phyloP scores from a whole-genome alignment of 1,284 basidiomycete genomes.

The Leccinum solheimii region DNA sequence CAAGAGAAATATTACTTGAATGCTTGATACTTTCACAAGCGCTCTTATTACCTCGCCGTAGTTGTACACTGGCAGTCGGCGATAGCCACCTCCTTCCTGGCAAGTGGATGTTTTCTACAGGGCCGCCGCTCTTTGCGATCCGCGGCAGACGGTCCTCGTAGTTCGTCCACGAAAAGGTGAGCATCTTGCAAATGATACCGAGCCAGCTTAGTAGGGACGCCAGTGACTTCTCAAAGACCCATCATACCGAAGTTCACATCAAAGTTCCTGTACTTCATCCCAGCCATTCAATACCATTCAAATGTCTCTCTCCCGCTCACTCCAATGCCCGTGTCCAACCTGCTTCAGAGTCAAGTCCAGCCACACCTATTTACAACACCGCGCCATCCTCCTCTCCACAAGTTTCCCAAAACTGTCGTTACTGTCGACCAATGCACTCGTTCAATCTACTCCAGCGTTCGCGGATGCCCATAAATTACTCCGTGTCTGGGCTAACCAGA shows the following conservation, averaged over 20 bases:
- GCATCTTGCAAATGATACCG: slow-evolving; percentile 18
- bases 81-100: slow-evolving; percentile 46
- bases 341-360: slow-evolving; percentile 23
- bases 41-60: slow-evolving; percentile 86
- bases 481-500: slow-evolving; percentile 88
- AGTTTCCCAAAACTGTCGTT: slow-evolving; percentile 64
- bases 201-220: slow-evolving; percentile 42
- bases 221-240: slow-evolving; percentile 68
- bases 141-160: slow-evolving; percentile 69
- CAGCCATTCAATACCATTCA: slow-evolving; percentile 58
- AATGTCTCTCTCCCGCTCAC: slow-evolving; percentile 75
- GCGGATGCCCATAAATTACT: slow-evolving; percentile 78
- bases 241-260: slow-evolving; percentile 66
- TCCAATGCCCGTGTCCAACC: slow-evolving; percentile 61
- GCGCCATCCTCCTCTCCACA: slow-evolving; percentile 63
- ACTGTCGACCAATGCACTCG: slow-evolving; percentile 66
- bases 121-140: slow-evolving; percentile 57
- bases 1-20: slow-evolving; percentile 96
- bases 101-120: slow-evolving; percentile 61
- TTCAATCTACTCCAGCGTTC: slow-evolving; percentile 66
- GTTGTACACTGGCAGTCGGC: slow-evolving; percentile 56
- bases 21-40: slow-evolving; percentile 90
- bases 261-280: slow-evolving; percentile 62
- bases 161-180: slow-evolving; percentile 58
- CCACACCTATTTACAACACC: slow-evolving; percentile 83